Base-by-base conservation (phyloP, 2,329 filamentous ascomycete genomes). In the Alternaria sp. region DNA sequence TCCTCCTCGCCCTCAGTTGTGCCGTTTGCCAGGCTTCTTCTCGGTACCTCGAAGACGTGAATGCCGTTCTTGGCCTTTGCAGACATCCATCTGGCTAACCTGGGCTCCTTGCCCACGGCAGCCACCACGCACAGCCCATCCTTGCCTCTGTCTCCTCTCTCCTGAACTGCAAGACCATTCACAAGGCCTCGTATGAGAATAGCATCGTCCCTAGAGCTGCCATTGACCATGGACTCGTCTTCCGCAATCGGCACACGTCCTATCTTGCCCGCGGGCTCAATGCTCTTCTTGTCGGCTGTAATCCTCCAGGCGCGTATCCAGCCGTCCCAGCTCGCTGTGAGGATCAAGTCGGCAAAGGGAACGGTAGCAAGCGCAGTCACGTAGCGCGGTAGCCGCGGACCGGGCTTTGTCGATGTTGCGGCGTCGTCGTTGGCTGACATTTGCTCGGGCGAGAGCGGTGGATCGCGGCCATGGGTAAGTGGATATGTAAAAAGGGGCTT, bases 311-410 rank as follows among this genome's bases (percentile, higher is more conserved):
- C 90, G 54, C 95, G 86, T 61, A 99, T 86, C 79, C 88, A 89
- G 3, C 96, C 96, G 77, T 97, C 96, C 94, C 95, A 99, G 80
- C 93, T 97, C 30, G 95, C 96, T 69, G 90, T 96, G 54, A 99
- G 84, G 60, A 99, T 88, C 54, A 97, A 84, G 74, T 99, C 93
- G 6, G 93, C 95, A 79, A 94, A 97, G 0, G 96, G 95, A 52
- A 99, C 86, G 1, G 93, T 91, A 52, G 90, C 86, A 46, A 99
- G 84, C 6, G 95, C 94, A 1, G 96, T 99, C 78, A 99, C 96
- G 86, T 92, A 96, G 76, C 95, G 87, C 5, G 96, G 92, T 54
- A 79, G 61, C 69, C 90, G 87, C 2, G 90, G 88, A 78, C 80
- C 74, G 74, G 80, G 64, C 79, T 80, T 62, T 73, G 77, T 69